Base-by-base conservation (phyloP, 352 stramenopile genomes). In the Globisporangium viniferum region DNA sequence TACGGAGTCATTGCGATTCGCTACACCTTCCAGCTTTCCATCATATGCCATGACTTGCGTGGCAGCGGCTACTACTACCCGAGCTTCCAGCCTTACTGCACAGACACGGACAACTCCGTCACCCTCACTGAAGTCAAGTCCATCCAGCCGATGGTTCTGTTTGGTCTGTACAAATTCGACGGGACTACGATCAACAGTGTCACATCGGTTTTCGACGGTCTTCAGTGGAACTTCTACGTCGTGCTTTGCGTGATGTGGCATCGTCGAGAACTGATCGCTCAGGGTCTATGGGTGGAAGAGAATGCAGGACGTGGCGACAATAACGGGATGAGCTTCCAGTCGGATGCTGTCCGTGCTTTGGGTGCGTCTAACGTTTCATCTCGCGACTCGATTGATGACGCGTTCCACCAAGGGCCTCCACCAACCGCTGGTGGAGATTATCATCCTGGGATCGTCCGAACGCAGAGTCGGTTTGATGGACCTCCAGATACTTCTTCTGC, bases 151-250 rank as follows among this genome's bases (percentile, higher is more conserved):
- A 82, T 92, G 24, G 84, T 95, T 12, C 62, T 95, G n/a, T 72
- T 95, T 58, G 89, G 89, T 2, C 62, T 96, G 33, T 96, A 93
- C 75, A 96, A 96, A 69, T 95, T 93, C 31, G 87, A 96, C 49
- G 89, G 87, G 0, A 76, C 74, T 51, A 79, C 82, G 27, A 82
- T 90, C 14, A 57, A 80, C n/a, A 73, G 67, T 27, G 68, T 88
- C 44, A 85, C 67, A 9, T 79, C 76, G 0, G 86, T 92, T 22
- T 90, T 90, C 29, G 69, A 75, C 31, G 89, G 89, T 14, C 66
- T 96, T 12, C 84, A 94, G 67, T 96, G 89, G 89, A 74, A 94
- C 60, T 94, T 96, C 49, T 91, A 92, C 65, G 78, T 95, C 7
- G 78, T 94, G 59, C 60, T 94, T 5, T 84, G 80, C 27, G 72